Evolutionary conservation across 345 rosid species (phyloP).

Genomic region (Passiflora organensis): DNA sequence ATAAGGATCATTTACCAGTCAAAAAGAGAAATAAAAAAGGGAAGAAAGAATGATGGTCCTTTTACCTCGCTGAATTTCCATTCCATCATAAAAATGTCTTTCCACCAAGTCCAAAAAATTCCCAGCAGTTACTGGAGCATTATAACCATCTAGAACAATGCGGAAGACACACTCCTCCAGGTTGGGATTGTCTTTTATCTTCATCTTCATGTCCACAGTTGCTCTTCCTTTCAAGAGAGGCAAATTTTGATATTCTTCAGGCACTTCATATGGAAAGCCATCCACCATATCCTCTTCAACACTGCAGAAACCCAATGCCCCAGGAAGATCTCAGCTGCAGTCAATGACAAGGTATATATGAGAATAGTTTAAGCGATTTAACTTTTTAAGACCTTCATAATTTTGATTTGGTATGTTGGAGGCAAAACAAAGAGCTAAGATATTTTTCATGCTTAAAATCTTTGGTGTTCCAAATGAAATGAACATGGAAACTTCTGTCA

Average conservation of each 20-base stretch:
- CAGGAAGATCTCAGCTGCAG: slow-evolving; percentile 99
- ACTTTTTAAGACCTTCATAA: slow-evolving; percentile 21
- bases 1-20: too few relatives aligned
- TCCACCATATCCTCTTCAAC: slow-evolving; percentile 99
- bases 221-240: slow-evolving; percentile 98
- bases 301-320: slow-evolving; percentile 99
- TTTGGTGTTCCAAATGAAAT: not conserved
- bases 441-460: not conserved
- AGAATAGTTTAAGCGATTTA: slow-evolving; percentile 37
- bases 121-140: slow-evolving; percentile 93
- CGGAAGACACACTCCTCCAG: slow-evolving; percentile 74
- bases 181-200: slow-evolving; percentile 94
- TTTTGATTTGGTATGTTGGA: slow-evolving; percentile 12
- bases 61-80: slow-evolving; percentile 96
- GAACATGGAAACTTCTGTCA: not conserved
- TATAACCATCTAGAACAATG: slow-evolving; percentile 91
- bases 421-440: not conserved
- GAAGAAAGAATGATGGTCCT: too few relatives aligned
- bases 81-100: slow-evolving; percentile 93
- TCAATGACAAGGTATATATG: slow-evolving; percentile 84
- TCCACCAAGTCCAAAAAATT: slow-evolving; percentile 88
- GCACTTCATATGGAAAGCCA: slow-evolving; percentile 90
- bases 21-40: too few relatives aligned
- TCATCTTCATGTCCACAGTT: slow-evolving; percentile 94
- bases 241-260: slow-evolving; percentile 71